Base-by-base conservation (phyloP, 805 yeast genomes). In the Blastobotrys chiropterorum region DNA sequence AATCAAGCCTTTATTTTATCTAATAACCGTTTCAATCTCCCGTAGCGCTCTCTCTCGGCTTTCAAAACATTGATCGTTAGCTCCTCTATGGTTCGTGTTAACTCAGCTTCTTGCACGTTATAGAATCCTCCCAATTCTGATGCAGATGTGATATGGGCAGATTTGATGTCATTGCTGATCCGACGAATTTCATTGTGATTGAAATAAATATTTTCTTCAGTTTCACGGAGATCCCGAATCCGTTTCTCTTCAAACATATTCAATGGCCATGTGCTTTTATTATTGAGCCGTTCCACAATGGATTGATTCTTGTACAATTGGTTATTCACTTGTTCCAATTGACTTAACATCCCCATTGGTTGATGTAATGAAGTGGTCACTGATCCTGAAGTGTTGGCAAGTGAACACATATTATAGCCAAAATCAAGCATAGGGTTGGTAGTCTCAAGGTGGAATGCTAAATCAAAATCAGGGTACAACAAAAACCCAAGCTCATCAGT, bases 111-210 rank as follows among this genome's bases (percentile, higher is more conserved):
- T 40, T 69, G 72, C 26, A 58, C 52, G 19, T 55, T 54, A 51
- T 67, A 65, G 54, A 70, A 71, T 13, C 66, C 66, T 7, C 71
- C 72, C 8, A 72, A 62, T 54, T 72, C 75, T 6, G 62, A 57
- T 1, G 75, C 75, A 4, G 71, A 55, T 1, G 64, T 50, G 19
- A 61, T 61, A 48, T 72, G 75, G 1, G 68, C 57, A n/a, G 60
- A 60, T 41, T 62, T 52, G 19, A 72, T 60, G 42, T 63, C 66
- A 17, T 56, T 53, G 38, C 69, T 66, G 14, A 70, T 51, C 14
- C 62, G 49, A 13, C 55, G 50, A 40, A 69, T 62, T 31, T 59
- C 63, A n/a, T 54, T 55, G 42, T 65, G 62, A 2, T 65, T 52
- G 4, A 53, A 49, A 16, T 60, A 58, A n/a, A 72, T 63, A 11